These are phyloP conservation scores for Arthrinium phaeospermum DNA, from an alignment of 2,329 filamentous ascomycete species.

Conservation along the genomic window DNA sequence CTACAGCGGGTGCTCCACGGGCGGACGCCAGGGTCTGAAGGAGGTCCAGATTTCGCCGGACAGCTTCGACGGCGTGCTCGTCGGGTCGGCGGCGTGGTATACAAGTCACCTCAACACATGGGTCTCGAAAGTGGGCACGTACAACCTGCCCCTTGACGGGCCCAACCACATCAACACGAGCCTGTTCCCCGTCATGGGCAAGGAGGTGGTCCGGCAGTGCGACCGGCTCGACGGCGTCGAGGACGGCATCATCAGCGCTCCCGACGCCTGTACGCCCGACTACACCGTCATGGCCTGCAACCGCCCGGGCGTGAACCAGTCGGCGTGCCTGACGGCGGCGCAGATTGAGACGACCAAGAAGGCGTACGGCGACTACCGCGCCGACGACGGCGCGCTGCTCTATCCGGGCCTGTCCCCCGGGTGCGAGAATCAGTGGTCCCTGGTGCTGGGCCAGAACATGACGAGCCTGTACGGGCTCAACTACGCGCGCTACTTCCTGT, in stretches of 20 bases:
- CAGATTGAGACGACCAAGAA: slow-evolving; percentile 46
- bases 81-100: slow-evolving; percentile 58
- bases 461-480: slow-evolving; percentile 42
- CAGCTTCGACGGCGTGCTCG: slow-evolving; percentile 62
- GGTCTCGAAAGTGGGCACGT: slow-evolving; percentile 50
- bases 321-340: slow-evolving; percentile 47
- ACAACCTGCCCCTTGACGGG: slow-evolving; percentile 52
- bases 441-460: slow-evolving; percentile 34
- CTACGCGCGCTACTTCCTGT: slow-evolving; percentile 47
- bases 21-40: slow-evolving; percentile 62
- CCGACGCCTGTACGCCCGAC: slow-evolving; percentile 50
- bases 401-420: slow-evolving; percentile 53
- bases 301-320: slow-evolving; percentile 31
- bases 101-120: slow-evolving; percentile 51
- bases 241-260: slow-evolving; percentile 56
- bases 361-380: slow-evolving; percentile 38
- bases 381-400: slow-evolving; percentile 41
- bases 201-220: slow-evolving; percentile 55
- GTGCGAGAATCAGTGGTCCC: slow-evolving; percentile 47
- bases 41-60: slow-evolving; percentile 57
- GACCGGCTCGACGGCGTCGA: slow-evolving; percentile 54
- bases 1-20: slow-evolving; percentile 63
- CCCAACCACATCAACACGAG: slow-evolving; percentile 55
- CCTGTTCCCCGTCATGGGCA: slow-evolving; percentile 43
- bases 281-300: slow-evolving; percentile 47